These are phyloP conservation scores for Apiosordaria backusii DNA, from an alignment of 495 filamentous ascomycete genomes.

Conservation along the genomic window DNA sequence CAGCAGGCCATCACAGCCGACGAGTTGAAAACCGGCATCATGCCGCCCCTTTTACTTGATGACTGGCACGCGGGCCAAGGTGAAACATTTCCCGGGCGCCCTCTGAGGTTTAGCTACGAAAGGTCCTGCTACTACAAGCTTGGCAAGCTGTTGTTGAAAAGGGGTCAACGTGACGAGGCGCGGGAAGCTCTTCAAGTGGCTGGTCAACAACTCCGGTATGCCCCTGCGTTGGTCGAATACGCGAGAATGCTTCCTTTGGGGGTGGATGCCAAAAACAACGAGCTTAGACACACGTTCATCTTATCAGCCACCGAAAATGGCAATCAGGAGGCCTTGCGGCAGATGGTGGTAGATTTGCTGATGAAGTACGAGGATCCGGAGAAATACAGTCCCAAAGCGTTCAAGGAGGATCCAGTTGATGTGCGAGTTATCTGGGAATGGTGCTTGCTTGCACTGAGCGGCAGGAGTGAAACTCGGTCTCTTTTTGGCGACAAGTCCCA, in stretches of 20 bases:
- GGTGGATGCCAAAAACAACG: background rate
- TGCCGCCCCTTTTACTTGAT: background rate
- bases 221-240: background rate
- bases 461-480: background rate
- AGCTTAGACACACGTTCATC: background rate
- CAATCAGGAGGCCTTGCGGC: background rate
- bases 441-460: background rate
- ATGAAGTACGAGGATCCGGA: background rate
- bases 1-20: constrained; percentile 22
- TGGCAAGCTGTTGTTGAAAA: background rate
- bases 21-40: background rate
- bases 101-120: background rate
- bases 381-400: background rate
- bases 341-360: background rate
- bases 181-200: background rate
- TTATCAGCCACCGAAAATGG: background rate
- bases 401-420: background rate
- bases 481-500: background rate
- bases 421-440: background rate
- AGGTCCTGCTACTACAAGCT: background rate
- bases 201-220: background rate
- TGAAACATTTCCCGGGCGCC: background rate
- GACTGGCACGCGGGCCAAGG: background rate
- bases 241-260: background rate
- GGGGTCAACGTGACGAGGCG: background rate